A percentile compares a stretch with the other conserved stretches of the same genome.
Conservation (phyloP, 805 yeast species). For the Clavispora asparagi region DNA sequence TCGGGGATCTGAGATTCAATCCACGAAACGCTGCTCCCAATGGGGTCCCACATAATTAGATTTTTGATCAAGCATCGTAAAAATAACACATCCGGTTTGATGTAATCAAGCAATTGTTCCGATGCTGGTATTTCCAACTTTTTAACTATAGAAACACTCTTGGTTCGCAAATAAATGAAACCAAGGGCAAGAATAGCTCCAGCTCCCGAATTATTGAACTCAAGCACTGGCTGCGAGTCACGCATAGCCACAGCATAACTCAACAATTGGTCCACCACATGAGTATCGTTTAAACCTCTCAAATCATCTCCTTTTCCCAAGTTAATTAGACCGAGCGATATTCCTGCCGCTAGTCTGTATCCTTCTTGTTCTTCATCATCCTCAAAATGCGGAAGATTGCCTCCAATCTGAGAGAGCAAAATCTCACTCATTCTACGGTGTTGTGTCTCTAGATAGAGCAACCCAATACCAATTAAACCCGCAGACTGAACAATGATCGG, state of each 20-base stretch:
- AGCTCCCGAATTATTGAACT: slow-evolving; percentile 56
- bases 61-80: slow-evolving; percentile 59
- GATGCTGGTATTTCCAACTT: slow-evolving; percentile 59
- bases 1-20: slow-evolving; percentile 52
- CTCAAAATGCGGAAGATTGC: slow-evolving; percentile 50
- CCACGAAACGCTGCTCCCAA: slow-evolving; percentile 52
- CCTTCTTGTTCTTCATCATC: slow-evolving; percentile 63
- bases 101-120: slow-evolving; percentile 56
- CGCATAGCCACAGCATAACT: slow-evolving; percentile 54
- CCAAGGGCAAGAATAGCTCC: slow-evolving; percentile 78
- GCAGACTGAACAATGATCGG: slow-evolving; percentile 82
- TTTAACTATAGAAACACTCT: slow-evolving; percentile 52
- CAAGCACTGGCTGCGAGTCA: slow-evolving; percentile 57
- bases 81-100: slow-evolving; percentile 73
- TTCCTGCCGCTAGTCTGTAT: slow-evolving; percentile 82
- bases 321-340: slow-evolving; percentile 80
- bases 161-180: slow-evolving; percentile 67
- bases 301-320: slow-evolving; percentile 68
- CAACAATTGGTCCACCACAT: slow-evolving; percentile 55
- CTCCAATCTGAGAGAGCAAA: slow-evolving; percentile 61
- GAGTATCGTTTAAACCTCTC: slow-evolving; percentile 55
- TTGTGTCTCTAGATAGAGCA: slow-evolving; percentile 70
- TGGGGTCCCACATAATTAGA: slow-evolving; percentile 66
- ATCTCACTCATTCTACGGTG: slow-evolving; percentile 85
- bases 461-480: slow-evolving; percentile 85